phyloP scores from a whole-genome alignment of 352 stramenopile genomes.

The Phytopythium ostracodes region DNA sequence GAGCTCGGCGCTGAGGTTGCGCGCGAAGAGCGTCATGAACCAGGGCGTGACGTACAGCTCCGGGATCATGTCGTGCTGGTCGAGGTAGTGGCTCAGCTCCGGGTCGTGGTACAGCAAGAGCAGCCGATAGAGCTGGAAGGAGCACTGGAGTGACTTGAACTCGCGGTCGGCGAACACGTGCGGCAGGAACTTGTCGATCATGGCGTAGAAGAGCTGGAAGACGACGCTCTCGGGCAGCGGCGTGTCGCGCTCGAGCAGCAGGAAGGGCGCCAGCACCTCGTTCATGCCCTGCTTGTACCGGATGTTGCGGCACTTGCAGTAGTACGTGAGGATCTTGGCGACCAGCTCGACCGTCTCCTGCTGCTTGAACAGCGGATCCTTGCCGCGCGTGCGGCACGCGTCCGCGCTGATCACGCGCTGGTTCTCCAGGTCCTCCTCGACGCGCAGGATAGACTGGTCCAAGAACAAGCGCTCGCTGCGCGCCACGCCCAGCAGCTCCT shows the following conservation, averaged over 20 bases:
- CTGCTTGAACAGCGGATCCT: conserved; percentile 74
- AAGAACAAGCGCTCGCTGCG: conserved; percentile 56
- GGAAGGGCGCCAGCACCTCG: conserved; percentile 90
- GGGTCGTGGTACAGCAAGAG: conserved; percentile 92
- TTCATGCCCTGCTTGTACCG: conserved; percentile 95
- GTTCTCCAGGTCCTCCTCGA: conserved; percentile 87
- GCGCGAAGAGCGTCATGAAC: conserved; percentile 93
- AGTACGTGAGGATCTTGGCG: conserved; percentile 88
- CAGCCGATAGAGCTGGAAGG: conserved; percentile 88
- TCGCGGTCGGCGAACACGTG: conserved; percentile 88
- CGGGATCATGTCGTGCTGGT: conserved; percentile 90
- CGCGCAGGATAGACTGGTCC: conserved; percentile 65
- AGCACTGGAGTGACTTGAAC: conserved; percentile 90
- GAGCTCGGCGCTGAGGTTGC: conserved; percentile 63
- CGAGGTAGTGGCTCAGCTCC: conserved; percentile 80
- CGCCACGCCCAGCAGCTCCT: conserved; percentile 71
- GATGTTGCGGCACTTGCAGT: conserved; percentile 89
- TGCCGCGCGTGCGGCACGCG: conserved; percentile 74
- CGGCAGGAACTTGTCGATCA: conserved; percentile 87
- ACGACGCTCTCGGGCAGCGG: conserved; percentile 60
- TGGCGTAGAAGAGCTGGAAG: conserved; percentile 87
- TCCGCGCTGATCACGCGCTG: conserved; percentile 90
- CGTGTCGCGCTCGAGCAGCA: conserved; percentile 58
- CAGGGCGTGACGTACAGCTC: conserved; percentile 93
- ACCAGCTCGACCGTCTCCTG: conserved; percentile 73